Evolutionary conservation across 208 protist species (phyloP).

Genomic region (Wallacemonas rigidus): DNA sequence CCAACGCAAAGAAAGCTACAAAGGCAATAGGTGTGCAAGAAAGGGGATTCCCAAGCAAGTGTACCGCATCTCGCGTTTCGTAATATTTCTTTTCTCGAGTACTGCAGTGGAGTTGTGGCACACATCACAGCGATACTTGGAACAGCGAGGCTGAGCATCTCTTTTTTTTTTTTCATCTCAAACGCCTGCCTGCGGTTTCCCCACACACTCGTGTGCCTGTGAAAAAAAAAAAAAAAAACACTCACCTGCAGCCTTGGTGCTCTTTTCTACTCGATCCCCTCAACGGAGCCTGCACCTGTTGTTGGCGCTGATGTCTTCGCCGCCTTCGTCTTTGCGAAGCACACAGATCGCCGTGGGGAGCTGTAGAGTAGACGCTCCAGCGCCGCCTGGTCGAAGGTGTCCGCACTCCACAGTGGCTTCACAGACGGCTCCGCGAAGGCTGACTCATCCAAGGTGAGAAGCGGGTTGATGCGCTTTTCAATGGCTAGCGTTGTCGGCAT

Average conservation of each 20-base stretch:
- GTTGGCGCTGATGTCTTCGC: constrained; percentile 1
- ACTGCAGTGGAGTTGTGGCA: too few relatives aligned
- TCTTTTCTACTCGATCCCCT: too few relatives aligned
- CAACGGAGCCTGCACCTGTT: background rate
- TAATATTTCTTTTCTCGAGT: too few relatives aligned
- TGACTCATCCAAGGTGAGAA: constrained; percentile 58
- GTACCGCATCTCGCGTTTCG: too few relatives aligned
- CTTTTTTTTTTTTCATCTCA: background rate
- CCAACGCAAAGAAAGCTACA: too few relatives aligned
- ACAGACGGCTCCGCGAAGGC: constrained; percentile 32
- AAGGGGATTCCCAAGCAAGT: too few relatives aligned
- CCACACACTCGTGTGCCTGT: too few relatives aligned
- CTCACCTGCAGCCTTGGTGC: too few relatives aligned
- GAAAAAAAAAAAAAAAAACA: background rate
- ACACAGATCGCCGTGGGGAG: constrained; percentile 32
- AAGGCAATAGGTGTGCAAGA: too few relatives aligned
- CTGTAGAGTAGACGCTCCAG: constrained; percentile 49
- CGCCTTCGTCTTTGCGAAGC: background rate
- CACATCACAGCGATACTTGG: too few relatives aligned
- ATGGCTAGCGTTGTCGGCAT: constrained; percentile 67
- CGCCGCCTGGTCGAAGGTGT: constrained; percentile 24
- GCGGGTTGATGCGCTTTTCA: constrained; percentile 64
- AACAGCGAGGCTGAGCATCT: background rate
- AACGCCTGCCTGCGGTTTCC: too few relatives aligned
- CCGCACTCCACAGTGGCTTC: constrained; percentile 19